These are phyloP conservation scores for Endothia cerciana DNA, from an alignment of 2,329 filamentous ascomycete genomes.

Conservation along the genomic window DNA sequence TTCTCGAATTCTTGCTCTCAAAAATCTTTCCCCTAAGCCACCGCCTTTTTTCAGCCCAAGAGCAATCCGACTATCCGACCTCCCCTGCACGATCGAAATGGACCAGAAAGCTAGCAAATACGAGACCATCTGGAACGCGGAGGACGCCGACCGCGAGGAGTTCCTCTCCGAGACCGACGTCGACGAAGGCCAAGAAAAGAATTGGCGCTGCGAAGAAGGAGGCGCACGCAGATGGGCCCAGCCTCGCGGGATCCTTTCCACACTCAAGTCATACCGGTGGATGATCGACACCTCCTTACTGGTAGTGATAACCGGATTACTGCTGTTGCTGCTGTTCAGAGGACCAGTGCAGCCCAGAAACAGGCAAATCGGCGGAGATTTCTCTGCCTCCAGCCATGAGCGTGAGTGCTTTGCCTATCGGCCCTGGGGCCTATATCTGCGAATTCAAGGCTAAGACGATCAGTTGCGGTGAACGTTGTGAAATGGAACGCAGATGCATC, in stretches of 20 bases:
- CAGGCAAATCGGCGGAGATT: slow-evolving; percentile 44
- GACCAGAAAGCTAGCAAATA: slow-evolving; percentile 27
- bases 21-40: too few species aligned
- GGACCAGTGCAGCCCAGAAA: slow-evolving; percentile 10
- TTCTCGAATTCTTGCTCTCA: background rate
- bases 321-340: slow-evolving; percentile 33
- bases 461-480: slow-evolving; percentile 43
- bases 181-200: slow-evolving; percentile 40
- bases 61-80: background rate
- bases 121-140: slow-evolving; percentile 33
- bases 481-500: slow-evolving; percentile 45
- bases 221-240: slow-evolving; percentile 27
- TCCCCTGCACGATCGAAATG: background rate
- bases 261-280: slow-evolving; percentile 36
- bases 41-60: background rate
- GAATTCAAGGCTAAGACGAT: slow-evolving; percentile 3
- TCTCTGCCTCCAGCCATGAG: slow-evolving; percentile 41
- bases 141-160: slow-evolving; percentile 38
- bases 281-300: slow-evolving; percentile 40
- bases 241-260: slow-evolving; percentile 23
- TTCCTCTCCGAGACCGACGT: slow-evolving; percentile 39
- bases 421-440: slow-evolving; percentile 14
- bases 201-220: slow-evolving; percentile 32
- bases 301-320: slow-evolving; percentile 37
- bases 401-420: slow-evolving; percentile 34